Evolutionary conservation across 306 rosid species (phyloP), one percentile per base, ranked within the genome.

Genomic region (Lupinus albus): DNA sequence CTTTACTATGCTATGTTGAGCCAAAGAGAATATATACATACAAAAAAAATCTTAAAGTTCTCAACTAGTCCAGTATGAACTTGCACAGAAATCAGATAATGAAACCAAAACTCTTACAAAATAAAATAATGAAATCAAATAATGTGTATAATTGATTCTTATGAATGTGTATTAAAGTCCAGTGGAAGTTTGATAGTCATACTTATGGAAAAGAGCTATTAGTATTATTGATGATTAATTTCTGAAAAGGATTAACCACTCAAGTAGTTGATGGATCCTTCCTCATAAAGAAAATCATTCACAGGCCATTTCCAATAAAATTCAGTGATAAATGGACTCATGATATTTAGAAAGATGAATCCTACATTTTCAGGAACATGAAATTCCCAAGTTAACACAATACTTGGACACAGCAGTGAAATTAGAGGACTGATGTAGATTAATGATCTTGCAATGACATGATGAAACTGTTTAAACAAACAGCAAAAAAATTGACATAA

Each of bases 401-500:
- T 42, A 42, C 44, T 58, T 2, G 35, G 55, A 64, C 13, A 28
- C 15, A 53, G 48, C 17, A 15, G 58, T 51, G 42, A 77, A 53
- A 64, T 53, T 77, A 58, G 56, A 60, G 35, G 38, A 18, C 39
- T 33, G 6, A 48, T 53, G 61, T 44, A 20, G 13, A 53, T 38
- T 32, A 47, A 44, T 25, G 47, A 73, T 58, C n/a, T 47, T 67
- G 51, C 10, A 47, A 60, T 39, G 54, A 70, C 56, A 46, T n/a
- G 17, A 65, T 45, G n/a, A 38, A 62, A 39, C 25, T 12, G 42
- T 13, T 36, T 17, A 61, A 77, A 25, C 48, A 54, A 38, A 32
- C 36, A 67, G 50, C 30, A 11, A 51, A 65, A 65, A 66, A 11
- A 38, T 18, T 57, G 49, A 32, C 39, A 72, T 56, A 55, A 36